Evolutionary conservation across 768 basidiomycete species (phyloP).

Genomic region (Nidula microcarpa): DNA sequence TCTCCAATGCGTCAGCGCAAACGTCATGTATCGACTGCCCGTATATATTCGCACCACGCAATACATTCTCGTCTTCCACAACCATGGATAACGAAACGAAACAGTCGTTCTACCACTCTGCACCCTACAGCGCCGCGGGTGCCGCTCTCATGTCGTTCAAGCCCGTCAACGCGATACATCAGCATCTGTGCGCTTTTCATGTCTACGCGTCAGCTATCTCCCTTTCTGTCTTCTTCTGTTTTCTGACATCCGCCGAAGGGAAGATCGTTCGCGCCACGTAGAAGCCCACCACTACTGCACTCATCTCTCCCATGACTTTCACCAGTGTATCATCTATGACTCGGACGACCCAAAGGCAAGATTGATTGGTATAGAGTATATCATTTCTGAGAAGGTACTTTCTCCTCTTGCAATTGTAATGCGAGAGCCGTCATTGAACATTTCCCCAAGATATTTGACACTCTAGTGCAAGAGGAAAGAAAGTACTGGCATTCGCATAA

Average conservation of each 20-base stretch:
- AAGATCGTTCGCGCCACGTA: conserved; percentile 5
- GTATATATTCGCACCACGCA: too few species aligned
- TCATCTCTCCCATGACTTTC: conserved; percentile 5
- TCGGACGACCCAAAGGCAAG: conserved; percentile 3
- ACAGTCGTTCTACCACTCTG: conserved; percentile 3
- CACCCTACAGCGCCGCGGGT: conserved; percentile 2
- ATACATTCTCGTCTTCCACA: not conserved
- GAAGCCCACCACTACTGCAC: conserved; percentile 7
- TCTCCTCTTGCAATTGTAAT: not conserved
- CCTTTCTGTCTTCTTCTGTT: not conserved
- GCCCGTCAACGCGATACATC: conserved; percentile 6
- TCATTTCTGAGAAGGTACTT: conserved; percentile 6
- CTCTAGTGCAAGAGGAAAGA: conserved; percentile 2
- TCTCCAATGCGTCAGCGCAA: too few species aligned
- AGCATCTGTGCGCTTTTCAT: conserved; percentile 8
- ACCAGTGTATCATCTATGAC: conserved; percentile 7
- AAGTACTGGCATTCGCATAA: conserved; percentile 8
- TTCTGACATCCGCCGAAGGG: not conserved
- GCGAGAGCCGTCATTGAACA: not conserved
- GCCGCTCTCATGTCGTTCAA: conserved; percentile 6
- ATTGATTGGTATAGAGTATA: conserved; percentile 6
- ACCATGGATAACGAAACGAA: conserved; percentile 1
- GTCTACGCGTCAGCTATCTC: conserved; percentile 1
- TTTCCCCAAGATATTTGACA: conserved; percentile 2
- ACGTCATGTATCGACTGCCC: too few species aligned